Evolutionary conservation across 2,329 filamentous ascomycete species (phyloP), one percentile per base, ranked within the genome.

Genomic region (Verticillium tricorpus): DNA sequence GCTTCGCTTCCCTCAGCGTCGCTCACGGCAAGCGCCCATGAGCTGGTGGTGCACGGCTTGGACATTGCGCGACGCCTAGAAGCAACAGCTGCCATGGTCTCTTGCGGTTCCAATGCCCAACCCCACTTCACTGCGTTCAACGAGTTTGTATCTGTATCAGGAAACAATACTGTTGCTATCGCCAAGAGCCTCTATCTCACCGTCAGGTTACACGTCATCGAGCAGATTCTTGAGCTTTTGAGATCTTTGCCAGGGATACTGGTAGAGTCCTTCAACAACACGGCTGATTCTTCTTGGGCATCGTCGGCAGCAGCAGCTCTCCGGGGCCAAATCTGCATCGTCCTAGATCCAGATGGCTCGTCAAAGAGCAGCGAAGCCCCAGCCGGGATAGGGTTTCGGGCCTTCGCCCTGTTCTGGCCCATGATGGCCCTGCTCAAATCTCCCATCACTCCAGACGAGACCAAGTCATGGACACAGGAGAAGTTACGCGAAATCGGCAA

Each of bases 141-240:
- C 54, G 15, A 6, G 12, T 7, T 32, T 25, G 32, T 56, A 6
- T 57, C 59, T 60, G 56, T 64, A 31, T 61, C 64, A 22, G 67
- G 58, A 12, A 55, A 68, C 60, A 61, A 65, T 58, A 65, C 59
- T 63, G 66, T 66, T 57, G 62, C 68, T 15, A 34, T 60, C 6
- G 37, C 57, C 8, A 32, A n/a, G 4, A 17, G 54, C 14, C 25
- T 55, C 4, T 56, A 17, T 3, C 54, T 56, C 14, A 55, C 52
- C 14, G 54, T 34, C 28, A 14, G 54, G 32, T 32, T 56, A 32
- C 54, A 56, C 32, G 54, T 32, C 15, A 15, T 31, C 15, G 28
- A 56, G 3, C 28, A n/a, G 12, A 17, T 56, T 6, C 1, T 32
- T 22, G 25, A 56, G 28, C 14, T 56, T 7, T 40, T 17, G 34